Evolutionary conservation across 225 moss, liverwort and hornwort genomes (phyloP), one percentile per base, ranked within the genome.

Genomic region (Sphagnum contortum): DNA sequence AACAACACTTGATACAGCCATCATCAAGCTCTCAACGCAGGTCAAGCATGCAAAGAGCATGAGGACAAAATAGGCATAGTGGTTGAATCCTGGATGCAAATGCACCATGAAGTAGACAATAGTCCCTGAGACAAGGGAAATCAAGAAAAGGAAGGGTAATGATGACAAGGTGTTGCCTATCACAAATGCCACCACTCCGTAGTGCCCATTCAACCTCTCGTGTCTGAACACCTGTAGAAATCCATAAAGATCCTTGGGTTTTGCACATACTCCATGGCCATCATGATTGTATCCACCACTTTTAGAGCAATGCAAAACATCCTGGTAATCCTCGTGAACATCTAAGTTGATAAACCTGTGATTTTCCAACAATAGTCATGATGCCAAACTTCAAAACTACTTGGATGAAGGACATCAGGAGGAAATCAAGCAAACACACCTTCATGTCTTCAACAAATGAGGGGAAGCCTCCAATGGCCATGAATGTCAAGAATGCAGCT

Each of bases 121-220:
- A 5, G 54, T 52, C 5, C 45, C 45, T 3, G 53, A 45, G 5
- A 45, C 5, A 0, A n/a, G 3, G 5, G 44, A 5, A 47, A 70
- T 62, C 44, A 70, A 6, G 12, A 62, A 45, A 3, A 63, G 44
- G 4, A 62, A 53, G 7, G 70, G 70, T 6, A 70, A 8, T 8
- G 70, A 63, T 10, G 70, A 62, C 6, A 70, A 12, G 3, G 52
- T 63, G 63, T 56, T 70, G 29, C 50, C 62, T 2, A 63, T 14
- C 6, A 63, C 45, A 63, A 44, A 70, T 9, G 70, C 70, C 10
- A 12, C 70, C 45, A 63, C 70, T 8, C 70, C 47, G 44, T 70
- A 70, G 70, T 70, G 70, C 55, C 70, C 70, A 45, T 62, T 70
- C 61, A 70, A 4, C 14, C 70, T 9, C 44, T 70, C 70, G 3